These are phyloP conservation scores for Posidonia australis DNA, from an alignment of 106 monocot species.

Conservation along the genomic window DNA sequence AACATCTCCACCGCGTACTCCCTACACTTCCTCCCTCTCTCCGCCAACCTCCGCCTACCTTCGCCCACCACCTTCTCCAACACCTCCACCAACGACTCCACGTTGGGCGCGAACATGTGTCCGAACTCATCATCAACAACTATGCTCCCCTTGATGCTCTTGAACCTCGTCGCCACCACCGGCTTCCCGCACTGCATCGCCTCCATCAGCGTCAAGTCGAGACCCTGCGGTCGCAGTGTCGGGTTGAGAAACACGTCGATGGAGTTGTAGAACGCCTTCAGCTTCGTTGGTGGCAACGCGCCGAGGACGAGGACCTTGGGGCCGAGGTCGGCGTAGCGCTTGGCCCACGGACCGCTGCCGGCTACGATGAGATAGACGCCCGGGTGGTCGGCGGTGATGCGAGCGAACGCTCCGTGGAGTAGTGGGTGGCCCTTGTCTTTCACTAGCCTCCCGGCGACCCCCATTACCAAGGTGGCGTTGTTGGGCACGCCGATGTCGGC, in stretches of 20 bases:
- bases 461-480: slow-evolving; percentile 51
- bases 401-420: slow-evolving; percentile 60
- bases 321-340: slow-evolving; percentile 58
- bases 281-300: slow-evolving; percentile 40
- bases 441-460: slow-evolving; percentile 80
- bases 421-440: slow-evolving; percentile 93
- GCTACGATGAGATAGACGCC: slow-evolving; percentile 63
- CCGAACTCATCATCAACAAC: slow-evolving; percentile 80
- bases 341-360: slow-evolving; percentile 82
- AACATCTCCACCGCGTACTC: slow-evolving; percentile 69
- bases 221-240: slow-evolving; percentile 85
- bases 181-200: slow-evolving; percentile 95
- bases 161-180: slow-evolving; percentile 74
- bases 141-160: slow-evolving; percentile 81
- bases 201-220: slow-evolving; percentile 94
- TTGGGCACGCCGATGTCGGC: slow-evolving; percentile 48
- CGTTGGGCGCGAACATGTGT: slow-evolving; percentile 77
- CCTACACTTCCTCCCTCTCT: slow-evolving; percentile 55
- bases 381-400: slow-evolving; percentile 20
- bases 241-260: slow-evolving; percentile 93
- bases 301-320: slow-evolving; percentile 47
- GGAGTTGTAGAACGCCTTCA: slow-evolving; percentile 85
- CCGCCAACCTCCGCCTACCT: slow-evolving; percentile 33
- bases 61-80: slow-evolving; percentile 60
- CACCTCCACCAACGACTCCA: slow-evolving; percentile 36